A percentile compares a stretch with the other conserved stretches of the same genome.
phyloP scores from a whole-genome alignment of 805 yeast species.

The Wickerhamomyces chambardii region DNA sequence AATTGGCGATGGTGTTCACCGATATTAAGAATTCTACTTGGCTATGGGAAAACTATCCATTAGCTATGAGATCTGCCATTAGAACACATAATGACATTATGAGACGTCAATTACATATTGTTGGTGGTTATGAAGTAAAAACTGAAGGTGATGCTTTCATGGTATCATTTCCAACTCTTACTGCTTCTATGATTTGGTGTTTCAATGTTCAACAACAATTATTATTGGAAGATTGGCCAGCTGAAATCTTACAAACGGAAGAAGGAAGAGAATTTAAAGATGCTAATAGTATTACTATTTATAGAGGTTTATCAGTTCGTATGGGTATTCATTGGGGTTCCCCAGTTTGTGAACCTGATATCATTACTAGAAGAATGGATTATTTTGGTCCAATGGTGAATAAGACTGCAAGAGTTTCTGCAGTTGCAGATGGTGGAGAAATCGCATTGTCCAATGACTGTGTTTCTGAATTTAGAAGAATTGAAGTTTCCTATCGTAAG shows the following conservation, averaged over 20 bases:
- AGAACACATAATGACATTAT: constrained; percentile 88
- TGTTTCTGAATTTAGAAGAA: constrained; percentile 56
- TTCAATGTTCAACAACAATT: constrained; percentile 83
- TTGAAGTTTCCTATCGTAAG: constrained; percentile 30
- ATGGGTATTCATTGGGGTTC: constrained; percentile 99
- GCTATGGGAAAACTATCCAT: constrained; percentile 88
- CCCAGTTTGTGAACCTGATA: constrained; percentile 93
- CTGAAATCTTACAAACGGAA: constrained; percentile 74
- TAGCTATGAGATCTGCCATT: constrained; percentile 95
- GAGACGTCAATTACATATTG: constrained; percentile 87
- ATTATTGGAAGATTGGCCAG: constrained; percentile 90
- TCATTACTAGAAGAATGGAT: constrained; percentile 95
- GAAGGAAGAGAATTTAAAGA: constrained; percentile 81
- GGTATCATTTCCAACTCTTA: constrained; percentile 92
- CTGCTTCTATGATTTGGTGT: constrained; percentile 90
- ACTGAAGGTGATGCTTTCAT: constrained; percentile 99
- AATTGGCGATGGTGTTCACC: constrained; percentile 91
- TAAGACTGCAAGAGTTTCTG: constrained; percentile 85
- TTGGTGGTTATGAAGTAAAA: constrained; percentile 97
- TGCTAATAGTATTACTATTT: constrained; percentile 45
- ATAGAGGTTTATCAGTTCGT: constrained; percentile 87
- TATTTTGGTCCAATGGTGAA: constrained; percentile 99
- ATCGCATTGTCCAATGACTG: constrained; percentile 82
- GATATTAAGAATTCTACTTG: constrained; percentile 93
- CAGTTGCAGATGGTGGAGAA: constrained; percentile 98